Base-by-base conservation (phyloP, 176 grass and related monocot species). In the Avena sativa region DNA sequence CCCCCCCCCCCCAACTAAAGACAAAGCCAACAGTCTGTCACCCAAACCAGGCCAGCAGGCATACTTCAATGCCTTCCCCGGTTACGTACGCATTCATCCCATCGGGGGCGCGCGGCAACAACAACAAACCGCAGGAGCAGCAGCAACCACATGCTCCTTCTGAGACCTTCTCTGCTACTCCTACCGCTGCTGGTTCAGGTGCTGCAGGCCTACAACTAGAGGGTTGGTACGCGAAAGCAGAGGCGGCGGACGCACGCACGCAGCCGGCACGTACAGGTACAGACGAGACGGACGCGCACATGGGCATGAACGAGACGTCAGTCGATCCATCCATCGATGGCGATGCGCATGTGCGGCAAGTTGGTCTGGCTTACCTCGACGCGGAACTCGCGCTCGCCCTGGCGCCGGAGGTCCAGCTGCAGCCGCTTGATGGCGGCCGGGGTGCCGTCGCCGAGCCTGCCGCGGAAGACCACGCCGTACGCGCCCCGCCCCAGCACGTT, bases 301-400 rank as follows among this genome's bases (percentile, higher is more conserved):
- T 71, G 66, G 32, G 15, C 66, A 4, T 16, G 34, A 4, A 17
- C 53, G 57, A 11, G 67, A 8, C 81, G 51, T 43, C 40, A 43
- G 40, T 43, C 70, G 81, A 6, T 64, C n/a, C 1, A 5, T 13
- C 40, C 47, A 30, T 30, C 34, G 88, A 89, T 23, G 88, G 70
- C 47, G 34, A 89, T 10, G 20, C 14, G 78, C 25, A 83, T 26
- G 72, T 17, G 30, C 28, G 32, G 32, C 32, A 34, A 57, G 40
- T 32, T 66, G 43, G 32, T 34, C 15, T 4, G 5, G 11, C 4
- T 63, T 87, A 96, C 97, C 97, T 99, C 94, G 60, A 92, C 44
- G 77, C 94, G 92, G 92, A 99, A 99, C 83, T 99, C 97, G 79
- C 92, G 95, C 83, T 99, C 92, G 32, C 91, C 94, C 84, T 96